phyloP scores from a whole-genome alignment of 805 yeast species.

The Grigorovia humatica region DNA sequence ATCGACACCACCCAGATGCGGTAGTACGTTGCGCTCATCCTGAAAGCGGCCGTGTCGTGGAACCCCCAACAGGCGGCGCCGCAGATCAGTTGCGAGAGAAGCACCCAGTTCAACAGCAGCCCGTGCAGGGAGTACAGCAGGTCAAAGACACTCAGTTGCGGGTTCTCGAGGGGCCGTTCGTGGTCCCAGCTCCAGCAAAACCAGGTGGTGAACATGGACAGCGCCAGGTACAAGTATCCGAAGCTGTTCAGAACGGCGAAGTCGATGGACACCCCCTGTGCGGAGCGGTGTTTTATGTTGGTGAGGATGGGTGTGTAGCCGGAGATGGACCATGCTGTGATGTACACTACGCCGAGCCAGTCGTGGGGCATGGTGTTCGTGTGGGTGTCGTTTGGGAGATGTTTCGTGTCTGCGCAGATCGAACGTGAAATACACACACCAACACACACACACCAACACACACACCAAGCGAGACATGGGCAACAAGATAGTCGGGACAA shows the following conservation, averaged over 20 bases:
- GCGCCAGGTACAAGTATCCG: slow-evolving; percentile 37
- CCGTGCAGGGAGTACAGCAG: slow-evolving; percentile 42
- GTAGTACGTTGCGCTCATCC: slow-evolving; percentile 19
- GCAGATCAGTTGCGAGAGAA: slow-evolving; percentile 32
- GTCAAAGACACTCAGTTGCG: slow-evolving; percentile 37
- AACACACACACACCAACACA: no score
- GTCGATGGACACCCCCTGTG: slow-evolving; percentile 43
- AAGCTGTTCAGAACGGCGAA: slow-evolving; percentile 35
- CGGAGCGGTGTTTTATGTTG: slow-evolving; percentile 31
- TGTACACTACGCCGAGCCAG: slow-evolving; percentile 30
- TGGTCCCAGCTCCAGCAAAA: slow-evolving; percentile 16
- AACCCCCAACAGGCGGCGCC: slow-evolving; percentile 32
- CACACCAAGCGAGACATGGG: neutral
- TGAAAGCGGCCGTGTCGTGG: slow-evolving; percentile 12
- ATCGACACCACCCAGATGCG: slow-evolving; percentile 13
- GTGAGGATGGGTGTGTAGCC: slow-evolving; percentile 40
- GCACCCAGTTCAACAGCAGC: slow-evolving; percentile 30
- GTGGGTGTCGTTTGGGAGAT: neutral
- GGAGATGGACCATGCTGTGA: slow-evolving; percentile 37
- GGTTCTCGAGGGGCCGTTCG: slow-evolving; percentile 14
- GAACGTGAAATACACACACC: no score
- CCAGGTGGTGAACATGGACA: slow-evolving; percentile 26
- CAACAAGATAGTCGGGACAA: slow-evolving; percentile 14
- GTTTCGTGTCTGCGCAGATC: no score
- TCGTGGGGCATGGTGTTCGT: neutral